Conservation (phyloP, 768 basidiomycete genomes). For the Suillus brevipes region DNA sequence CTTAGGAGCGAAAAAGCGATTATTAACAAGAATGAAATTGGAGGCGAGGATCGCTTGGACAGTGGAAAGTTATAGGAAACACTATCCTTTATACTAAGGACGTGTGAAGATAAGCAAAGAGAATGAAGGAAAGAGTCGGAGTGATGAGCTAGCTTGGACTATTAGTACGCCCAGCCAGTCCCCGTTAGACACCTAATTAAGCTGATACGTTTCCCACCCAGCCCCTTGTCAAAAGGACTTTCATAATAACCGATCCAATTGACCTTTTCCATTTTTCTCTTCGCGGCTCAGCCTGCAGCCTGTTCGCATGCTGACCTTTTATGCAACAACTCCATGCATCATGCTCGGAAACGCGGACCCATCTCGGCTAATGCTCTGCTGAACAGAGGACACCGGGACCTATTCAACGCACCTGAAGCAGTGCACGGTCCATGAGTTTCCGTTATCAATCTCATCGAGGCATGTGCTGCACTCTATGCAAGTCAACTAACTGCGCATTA, state of each 20-base stretch:
- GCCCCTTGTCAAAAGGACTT: too few species aligned
- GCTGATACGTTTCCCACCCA: conserved; percentile 26
- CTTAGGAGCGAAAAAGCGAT: neutral
- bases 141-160: conserved; percentile 6
- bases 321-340: neutral
- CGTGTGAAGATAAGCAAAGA: conserved; percentile 29
- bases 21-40: conserved; percentile 1
- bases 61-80: neutral
- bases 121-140: conserved; percentile 13
- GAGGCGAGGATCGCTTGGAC: conserved; percentile 8
- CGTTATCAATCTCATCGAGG: neutral
- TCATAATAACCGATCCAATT: neutral
- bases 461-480: neutral
- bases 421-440: neutral
- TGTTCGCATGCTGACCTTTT: conserved; percentile 1
- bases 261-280: neutral
- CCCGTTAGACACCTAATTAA: conserved; percentile 30
- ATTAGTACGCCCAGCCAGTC: conserved; percentile 13
- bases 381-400: neutral
- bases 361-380: neutral
- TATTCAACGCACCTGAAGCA: neutral
- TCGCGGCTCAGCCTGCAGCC: neutral
- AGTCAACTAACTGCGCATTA: conserved; percentile 26
- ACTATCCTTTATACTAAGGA: conserved; percentile 28
- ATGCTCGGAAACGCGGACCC: neutral